A percentile compares a stretch with the other conserved stretches of the same genome.
phyloP scores from a whole-genome alignment of 495 filamentous ascomycete genomes.

The Lindgomyces ingoldianus region DNA sequence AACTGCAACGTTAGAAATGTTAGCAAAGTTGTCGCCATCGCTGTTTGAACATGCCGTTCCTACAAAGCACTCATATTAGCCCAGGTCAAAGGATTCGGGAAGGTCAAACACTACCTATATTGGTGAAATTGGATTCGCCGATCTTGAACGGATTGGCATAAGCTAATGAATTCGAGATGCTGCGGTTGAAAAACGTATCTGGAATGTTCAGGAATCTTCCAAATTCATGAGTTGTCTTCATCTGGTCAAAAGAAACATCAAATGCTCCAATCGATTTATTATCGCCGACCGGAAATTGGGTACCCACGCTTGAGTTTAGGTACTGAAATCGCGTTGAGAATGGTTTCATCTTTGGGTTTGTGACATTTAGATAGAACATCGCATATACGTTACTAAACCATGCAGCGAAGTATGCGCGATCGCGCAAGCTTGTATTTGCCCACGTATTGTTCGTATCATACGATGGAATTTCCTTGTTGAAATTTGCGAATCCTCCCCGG shows the following conservation, averaged over 20 bases:
- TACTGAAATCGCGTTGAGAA: slow-evolving; percentile 39
- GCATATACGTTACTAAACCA: slow-evolving; percentile 47
- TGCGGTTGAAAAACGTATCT: not conserved
- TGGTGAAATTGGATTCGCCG: not conserved
- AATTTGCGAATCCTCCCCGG: slow-evolving; percentile 47
- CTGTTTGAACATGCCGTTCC: slow-evolving; percentile 39
- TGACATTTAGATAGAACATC: slow-evolving; percentile 39
- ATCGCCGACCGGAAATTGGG: slow-evolving; percentile 24
- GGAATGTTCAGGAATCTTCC: not conserved
- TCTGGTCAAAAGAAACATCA: slow-evolving; percentile 5
- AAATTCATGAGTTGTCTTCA: not conserved
- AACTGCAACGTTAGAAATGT: slow-evolving; percentile 47
- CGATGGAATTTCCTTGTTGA: slow-evolving; percentile 39
- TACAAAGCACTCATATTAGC: slow-evolving; percentile 10
- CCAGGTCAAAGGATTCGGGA: not conserved
- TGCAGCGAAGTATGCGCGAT: slow-evolving; percentile 49
- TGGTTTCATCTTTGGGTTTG: slow-evolving; percentile 19
- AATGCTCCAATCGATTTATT: not conserved
- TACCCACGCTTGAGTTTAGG: slow-evolving; percentile 42
- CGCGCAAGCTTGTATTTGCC: slow-evolving; percentile 39
- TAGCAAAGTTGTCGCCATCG: slow-evolving; percentile 40
- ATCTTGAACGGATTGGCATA: slow-evolving; percentile 7
- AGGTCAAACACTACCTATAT: slow-evolving; percentile 35
- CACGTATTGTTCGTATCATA: slow-evolving; percentile 37
- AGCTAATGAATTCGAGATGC: not conserved